Evolutionary conservation across 345 rosid genomes (phyloP).

Genomic region (Erucastrum elatum): DNA sequence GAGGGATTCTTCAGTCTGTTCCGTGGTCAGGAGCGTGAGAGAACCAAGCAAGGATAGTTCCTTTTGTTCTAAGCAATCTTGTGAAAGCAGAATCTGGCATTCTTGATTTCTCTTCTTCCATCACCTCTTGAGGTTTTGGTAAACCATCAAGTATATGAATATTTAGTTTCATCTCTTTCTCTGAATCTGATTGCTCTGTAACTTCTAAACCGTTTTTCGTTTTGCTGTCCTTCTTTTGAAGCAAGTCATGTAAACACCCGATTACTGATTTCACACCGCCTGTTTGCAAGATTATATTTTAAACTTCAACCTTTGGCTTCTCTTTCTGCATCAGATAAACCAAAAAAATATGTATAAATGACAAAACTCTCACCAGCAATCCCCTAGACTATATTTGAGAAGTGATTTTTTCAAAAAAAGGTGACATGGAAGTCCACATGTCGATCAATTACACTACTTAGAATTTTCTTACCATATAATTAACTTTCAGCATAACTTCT

Average conservation of each 20-base stretch:
- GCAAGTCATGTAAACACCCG: conserved; percentile 61
- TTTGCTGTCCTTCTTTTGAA: conserved; percentile 44
- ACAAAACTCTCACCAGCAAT: background rate
- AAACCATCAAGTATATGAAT: conserved; percentile 76
- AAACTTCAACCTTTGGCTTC: conserved; percentile 58
- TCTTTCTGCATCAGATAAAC: conserved; percentile 45
- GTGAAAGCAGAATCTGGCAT: conserved; percentile 83
- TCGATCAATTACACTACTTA: no score
- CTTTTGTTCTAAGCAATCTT: conserved; percentile 64
- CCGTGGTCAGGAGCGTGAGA: conserved; percentile 70
- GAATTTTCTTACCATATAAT: no score
- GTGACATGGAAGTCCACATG: no score
- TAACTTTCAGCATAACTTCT: no score
- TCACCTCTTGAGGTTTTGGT: conserved; percentile 71
- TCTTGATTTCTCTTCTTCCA: conserved; percentile 72
- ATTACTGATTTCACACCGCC: conserved; percentile 68
- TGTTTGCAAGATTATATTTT: conserved; percentile 57
- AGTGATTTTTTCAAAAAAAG: no score
- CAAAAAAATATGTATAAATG: background rate
- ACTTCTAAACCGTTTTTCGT: conserved; percentile 25
- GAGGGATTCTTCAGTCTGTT: conserved; percentile 47
- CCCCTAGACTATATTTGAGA: no score
- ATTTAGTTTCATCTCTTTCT: conserved; percentile 31
- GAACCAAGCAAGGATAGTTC: conserved; percentile 75
- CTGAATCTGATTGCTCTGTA: conserved; percentile 27